phyloP scores from a whole-genome alignment of 2,329 filamentous ascomycete genomes.

The Arthroderma sp. region DNA sequence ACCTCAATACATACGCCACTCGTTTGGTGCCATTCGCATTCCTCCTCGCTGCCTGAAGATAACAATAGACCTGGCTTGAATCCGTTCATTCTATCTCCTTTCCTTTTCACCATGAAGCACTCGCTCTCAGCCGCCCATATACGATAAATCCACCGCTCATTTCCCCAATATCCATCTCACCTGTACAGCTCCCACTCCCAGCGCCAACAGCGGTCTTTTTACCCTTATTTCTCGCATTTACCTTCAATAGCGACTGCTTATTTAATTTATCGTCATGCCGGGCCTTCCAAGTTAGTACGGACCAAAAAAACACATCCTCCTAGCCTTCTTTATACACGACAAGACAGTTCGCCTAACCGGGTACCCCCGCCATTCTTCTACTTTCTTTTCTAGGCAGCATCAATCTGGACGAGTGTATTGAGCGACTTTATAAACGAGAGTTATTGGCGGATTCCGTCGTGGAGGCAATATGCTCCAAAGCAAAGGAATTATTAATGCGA shows the following conservation, averaged over 20 bases:
- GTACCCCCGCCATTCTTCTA: neutral
- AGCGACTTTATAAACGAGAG: slow-evolving; percentile 91
- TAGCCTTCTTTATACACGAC: no score
- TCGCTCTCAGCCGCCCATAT: no score
- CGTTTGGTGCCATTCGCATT: no score
- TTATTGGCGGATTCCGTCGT: slow-evolving; percentile 94
- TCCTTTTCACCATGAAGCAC: no score
- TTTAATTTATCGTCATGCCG: slow-evolving; percentile 6
- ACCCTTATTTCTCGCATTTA: neutral
- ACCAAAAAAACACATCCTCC: neutral
- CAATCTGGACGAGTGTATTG: slow-evolving; percentile 97
- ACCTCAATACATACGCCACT: no score
- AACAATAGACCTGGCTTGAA: no score
- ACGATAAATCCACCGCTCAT: no score
- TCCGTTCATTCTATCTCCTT: no score
- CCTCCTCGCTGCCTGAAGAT: no score
- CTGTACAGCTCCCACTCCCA: no score
- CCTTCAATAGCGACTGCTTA: neutral
- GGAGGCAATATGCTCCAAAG: slow-evolving; percentile 98
- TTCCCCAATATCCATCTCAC: no score
- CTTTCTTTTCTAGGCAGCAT: slow-evolving; percentile 58
- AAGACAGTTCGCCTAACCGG: neutral
- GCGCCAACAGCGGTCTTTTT: no score
- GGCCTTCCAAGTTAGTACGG: slow-evolving; percentile 9
- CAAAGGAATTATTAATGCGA: slow-evolving; percentile 97